A percentile compares a stretch with the other conserved stretches of the same genome.
phyloP scores from a whole-genome alignment of 2,329 filamentous ascomycete species.

The Pseudogymnoascus sp. region DNA sequence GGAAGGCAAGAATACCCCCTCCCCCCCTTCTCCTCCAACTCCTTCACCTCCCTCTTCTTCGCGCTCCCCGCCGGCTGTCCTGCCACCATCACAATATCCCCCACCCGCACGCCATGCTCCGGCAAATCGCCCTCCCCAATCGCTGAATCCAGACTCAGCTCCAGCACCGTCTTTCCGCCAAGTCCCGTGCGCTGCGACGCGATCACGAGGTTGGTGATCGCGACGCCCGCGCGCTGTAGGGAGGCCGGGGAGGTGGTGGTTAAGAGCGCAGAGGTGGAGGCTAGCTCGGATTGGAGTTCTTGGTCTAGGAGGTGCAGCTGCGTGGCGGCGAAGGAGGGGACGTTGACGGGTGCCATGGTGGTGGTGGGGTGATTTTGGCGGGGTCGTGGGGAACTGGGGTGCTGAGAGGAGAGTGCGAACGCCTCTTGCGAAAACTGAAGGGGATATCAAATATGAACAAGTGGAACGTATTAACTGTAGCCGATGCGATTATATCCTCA shows the following conservation, averaged over 20 bases:
- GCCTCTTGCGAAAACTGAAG: neutral
- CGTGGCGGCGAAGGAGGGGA: slow-evolving; percentile 58
- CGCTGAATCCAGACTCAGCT: slow-evolving; percentile 67
- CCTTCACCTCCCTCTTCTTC: slow-evolving; percentile 58
- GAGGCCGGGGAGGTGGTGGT: slow-evolving; percentile 57
- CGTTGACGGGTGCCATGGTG: slow-evolving; percentile 41
- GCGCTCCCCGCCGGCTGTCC: slow-evolving; percentile 62
- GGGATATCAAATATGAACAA: neutral
- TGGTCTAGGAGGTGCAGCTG: slow-evolving; percentile 62
- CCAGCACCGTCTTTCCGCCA: slow-evolving; percentile 82
- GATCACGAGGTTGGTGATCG: slow-evolving; percentile 66
- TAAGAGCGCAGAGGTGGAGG: slow-evolving; percentile 59
- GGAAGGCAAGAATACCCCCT: too few species aligned
- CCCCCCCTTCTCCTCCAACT: slow-evolving; percentile 58
- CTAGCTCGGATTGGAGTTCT: slow-evolving; percentile 64
- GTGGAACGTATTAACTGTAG: neutral
- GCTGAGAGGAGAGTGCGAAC: neutral
- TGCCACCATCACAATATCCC: slow-evolving; percentile 68
- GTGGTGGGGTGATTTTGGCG: slow-evolving; percentile 22
- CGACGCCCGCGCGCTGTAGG: slow-evolving; percentile 69
- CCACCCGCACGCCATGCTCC: slow-evolving; percentile 65
- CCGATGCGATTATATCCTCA: neutral
- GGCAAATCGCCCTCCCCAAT: slow-evolving; percentile 48
- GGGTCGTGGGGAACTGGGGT: neutral
- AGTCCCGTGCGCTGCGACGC: slow-evolving; percentile 75